phyloP scores from a whole-genome alignment of 176 grass and related monocot species.

The Carex parvula region DNA sequence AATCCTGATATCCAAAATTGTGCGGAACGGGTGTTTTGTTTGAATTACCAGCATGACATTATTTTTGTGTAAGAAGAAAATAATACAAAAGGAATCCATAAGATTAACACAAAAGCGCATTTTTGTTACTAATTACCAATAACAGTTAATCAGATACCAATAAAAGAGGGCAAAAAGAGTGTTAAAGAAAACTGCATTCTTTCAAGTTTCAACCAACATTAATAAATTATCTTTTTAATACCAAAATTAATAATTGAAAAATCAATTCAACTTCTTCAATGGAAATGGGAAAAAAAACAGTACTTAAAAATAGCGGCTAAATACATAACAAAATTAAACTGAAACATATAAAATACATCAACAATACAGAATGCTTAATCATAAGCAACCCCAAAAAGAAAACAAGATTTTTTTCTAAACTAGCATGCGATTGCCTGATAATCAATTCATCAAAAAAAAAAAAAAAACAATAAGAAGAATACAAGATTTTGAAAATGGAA shows the following conservation, averaged over 20 bases:
- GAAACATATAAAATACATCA: background rate
- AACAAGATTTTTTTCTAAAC: background rate
- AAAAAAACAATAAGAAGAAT: background rate
- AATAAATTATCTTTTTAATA: no score
- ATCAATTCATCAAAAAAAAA: no score
- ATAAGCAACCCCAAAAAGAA: background rate
- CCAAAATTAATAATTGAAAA: background rate
- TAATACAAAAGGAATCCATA: conserved; percentile 3
- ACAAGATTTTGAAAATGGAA: no score
- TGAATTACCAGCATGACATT: background rate
- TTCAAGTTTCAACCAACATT: background rate
- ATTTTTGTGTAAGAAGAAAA: background rate
- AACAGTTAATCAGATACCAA: background rate
- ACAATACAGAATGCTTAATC: background rate
- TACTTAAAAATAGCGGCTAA: background rate
- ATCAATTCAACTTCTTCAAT: background rate
- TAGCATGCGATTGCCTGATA: no score
- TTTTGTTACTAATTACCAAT: background rate
- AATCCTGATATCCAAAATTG: background rate
- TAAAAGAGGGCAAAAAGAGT: background rate
- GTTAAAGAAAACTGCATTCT: background rate
- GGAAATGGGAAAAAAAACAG: background rate
- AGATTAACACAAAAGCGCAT: background rate
- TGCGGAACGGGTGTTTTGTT: background rate
- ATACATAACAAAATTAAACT: background rate